Evolutionary conservation across 2,329 filamentous ascomycete species (phyloP).

Genomic region (Coccinonectria pachysandricola): DNA sequence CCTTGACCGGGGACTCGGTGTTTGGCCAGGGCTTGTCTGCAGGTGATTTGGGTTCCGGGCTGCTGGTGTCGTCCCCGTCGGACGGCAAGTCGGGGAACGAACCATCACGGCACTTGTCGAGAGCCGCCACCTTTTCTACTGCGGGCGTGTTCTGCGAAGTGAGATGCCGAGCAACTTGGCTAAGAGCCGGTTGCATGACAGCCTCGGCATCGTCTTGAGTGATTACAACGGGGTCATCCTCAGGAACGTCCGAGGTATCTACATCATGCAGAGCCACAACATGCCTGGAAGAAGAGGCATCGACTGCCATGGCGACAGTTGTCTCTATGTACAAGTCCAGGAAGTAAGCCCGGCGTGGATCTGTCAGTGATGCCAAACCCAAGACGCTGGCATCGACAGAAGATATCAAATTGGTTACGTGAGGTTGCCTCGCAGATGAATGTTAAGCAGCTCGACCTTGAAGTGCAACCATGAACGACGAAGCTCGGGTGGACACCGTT

Average conservation of each 20-base stretch:
- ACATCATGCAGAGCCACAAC: slow-evolving; percentile 2
- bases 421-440: too few relatives aligned
- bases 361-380: too few relatives aligned
- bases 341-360: too few relatives aligned
- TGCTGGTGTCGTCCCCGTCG: slow-evolving; percentile 15
- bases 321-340: too few relatives aligned
- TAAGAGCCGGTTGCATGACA: slow-evolving; percentile 49
- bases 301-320: slow-evolving; percentile 8
- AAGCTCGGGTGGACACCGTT: too few relatives aligned
- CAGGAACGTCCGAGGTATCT: slow-evolving; percentile 7
- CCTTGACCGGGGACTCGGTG: too few relatives aligned
- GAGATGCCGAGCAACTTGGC: slow-evolving; percentile 43
- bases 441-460: too few relatives aligned
- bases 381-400: too few relatives aligned
- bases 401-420: too few relatives aligned
- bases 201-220: slow-evolving; percentile 49
- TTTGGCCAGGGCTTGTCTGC: slow-evolving; percentile 7
- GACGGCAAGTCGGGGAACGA: slow-evolving; percentile 17
- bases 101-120: slow-evolving; percentile 31
- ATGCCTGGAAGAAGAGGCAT: slow-evolving; percentile 3
- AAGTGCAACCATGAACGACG: too few relatives aligned
- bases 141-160: slow-evolving; percentile 45
- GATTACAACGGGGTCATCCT: slow-evolving; percentile 15
- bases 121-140: slow-evolving; percentile 45
- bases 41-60: slow-evolving; percentile 12